A percentile compares a stretch with the other conserved stretches of the same genome.
These are phyloP conservation scores for Chaetoceros tenuissimus DNA, from an alignment of 108 stramenopile species.

Conservation along the genomic window DNA sequence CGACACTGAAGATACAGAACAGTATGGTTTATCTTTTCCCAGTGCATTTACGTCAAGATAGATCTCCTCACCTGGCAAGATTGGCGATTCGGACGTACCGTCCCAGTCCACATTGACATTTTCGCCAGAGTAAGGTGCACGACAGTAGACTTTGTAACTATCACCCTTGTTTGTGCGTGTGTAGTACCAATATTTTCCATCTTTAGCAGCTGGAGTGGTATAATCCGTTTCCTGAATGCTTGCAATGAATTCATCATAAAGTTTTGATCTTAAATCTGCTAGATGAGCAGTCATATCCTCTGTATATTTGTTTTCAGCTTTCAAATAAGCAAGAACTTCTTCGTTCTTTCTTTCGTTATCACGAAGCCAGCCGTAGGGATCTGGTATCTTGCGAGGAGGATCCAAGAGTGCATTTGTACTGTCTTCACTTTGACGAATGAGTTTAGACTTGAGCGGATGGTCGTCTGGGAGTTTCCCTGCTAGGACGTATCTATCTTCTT, in stretches of 20 bases:
- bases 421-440: conserved; percentile 51
- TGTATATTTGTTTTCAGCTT: conserved; percentile 80
- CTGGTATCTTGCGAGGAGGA: conserved; percentile 54
- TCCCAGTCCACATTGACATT: conserved; percentile 38
- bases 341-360: conserved; percentile 68
- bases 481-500: conserved; percentile 54
- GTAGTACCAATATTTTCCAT: conserved; percentile 74
- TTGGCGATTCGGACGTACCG: conserved; percentile 41
- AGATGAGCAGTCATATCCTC: conserved; percentile 54
- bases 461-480: conserved; percentile 35
- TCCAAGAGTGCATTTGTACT: conserved; percentile 56
- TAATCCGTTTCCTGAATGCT: conserved; percentile 81
- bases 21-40: conserved; percentile 74
- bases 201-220: conserved; percentile 57
- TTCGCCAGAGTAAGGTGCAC: conserved; percentile 39
- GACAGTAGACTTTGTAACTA: conserved; percentile 77
- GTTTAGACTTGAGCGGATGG: conserved; percentile 14
- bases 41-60: conserved; percentile 83
- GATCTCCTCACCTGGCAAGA: conserved; percentile 61
- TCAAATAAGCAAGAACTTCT: conserved; percentile 68
- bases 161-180: conserved; percentile 83
- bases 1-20: conserved; percentile 56
- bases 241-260: conserved; percentile 75
- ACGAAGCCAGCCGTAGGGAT: conserved; percentile 92
- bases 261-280: conserved; percentile 30